Conservation (phyloP, 345 rosid species). For the Eutrema heterophyllum region DNA sequence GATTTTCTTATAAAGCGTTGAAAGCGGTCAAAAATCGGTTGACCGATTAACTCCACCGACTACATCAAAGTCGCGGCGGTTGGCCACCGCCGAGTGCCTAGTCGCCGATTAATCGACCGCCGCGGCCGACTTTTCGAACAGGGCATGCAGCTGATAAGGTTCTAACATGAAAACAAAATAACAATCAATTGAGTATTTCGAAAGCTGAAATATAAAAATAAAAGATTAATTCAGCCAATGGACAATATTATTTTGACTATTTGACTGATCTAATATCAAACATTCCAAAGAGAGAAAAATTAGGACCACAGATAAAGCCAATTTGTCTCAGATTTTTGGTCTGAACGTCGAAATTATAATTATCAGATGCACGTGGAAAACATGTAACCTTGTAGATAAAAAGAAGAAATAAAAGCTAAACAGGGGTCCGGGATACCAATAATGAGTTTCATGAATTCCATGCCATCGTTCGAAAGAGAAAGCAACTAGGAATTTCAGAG, state of each 20-base stretch:
- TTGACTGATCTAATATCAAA: not conserved
- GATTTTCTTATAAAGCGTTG: too few relatives aligned
- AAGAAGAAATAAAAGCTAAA: not conserved
- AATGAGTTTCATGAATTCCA: not conserved
- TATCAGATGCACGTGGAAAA: not conserved
- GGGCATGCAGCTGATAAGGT: not conserved
- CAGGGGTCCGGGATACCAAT: too few relatives aligned
- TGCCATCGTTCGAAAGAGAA: not conserved
- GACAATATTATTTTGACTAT: not conserved
- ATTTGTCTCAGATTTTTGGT: not conserved
- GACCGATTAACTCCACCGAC: too few relatives aligned
- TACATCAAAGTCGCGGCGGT: too few relatives aligned
- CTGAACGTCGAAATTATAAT: not conserved
- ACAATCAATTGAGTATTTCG: not conserved
- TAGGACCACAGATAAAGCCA: not conserved
- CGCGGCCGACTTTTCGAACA: too few relatives aligned
- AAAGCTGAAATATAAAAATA: not conserved
- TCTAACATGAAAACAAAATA: not conserved
- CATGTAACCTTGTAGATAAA: not conserved
- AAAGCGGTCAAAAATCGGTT: too few relatives aligned
- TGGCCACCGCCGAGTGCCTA: too few relatives aligned
- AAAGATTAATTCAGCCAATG: too few relatives aligned
- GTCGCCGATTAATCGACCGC: too few relatives aligned
- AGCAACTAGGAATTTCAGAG: not conserved
- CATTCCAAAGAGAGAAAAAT: not conserved